Percentiles rank a stretch among this genome's conserved stretches.
phyloP scores from a whole-genome alignment of 495 filamentous ascomycete species.

The Cairneyella variabilis region DNA sequence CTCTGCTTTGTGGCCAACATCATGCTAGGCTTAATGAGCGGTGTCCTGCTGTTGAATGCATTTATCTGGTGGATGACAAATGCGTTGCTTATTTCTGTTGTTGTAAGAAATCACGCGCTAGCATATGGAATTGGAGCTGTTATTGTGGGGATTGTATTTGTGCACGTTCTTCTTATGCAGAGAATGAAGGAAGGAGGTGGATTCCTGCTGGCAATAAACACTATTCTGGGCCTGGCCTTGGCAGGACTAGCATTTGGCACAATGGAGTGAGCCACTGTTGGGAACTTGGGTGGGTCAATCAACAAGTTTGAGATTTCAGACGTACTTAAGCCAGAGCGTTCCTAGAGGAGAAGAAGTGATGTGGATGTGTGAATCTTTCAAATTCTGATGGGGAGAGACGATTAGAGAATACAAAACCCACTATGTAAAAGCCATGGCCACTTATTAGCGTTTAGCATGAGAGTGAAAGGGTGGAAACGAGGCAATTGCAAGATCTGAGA shows the following conservation, averaged over 20 bases:
- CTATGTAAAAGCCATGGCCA: no score
- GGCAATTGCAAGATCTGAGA: no score
- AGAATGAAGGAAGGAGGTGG: neutral
- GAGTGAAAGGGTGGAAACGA: no score
- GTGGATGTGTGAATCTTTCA: no score
- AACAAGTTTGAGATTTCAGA: no score
- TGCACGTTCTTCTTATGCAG: neutral
- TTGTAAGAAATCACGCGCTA: neutral
- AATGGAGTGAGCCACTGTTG: neutral
- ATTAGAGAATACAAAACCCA: no score
- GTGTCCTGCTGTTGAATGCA: no score
- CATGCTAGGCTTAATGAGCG: no score
- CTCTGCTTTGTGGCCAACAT: no score
- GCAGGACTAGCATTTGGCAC: neutral
- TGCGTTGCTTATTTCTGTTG: neutral
- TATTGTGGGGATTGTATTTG: neutral
- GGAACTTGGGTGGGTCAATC: no score
- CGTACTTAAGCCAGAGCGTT: neutral
- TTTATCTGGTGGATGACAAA: neutral
- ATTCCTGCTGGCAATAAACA: neutral
- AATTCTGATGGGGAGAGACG: no score
- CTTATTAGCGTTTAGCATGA: no score
- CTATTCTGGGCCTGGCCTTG: neutral
- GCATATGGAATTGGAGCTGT: neutral
- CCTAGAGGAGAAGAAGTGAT: neutral